Conservation (phyloP, 805 yeast genomes). For the Candida coquimbonensis region DNA sequence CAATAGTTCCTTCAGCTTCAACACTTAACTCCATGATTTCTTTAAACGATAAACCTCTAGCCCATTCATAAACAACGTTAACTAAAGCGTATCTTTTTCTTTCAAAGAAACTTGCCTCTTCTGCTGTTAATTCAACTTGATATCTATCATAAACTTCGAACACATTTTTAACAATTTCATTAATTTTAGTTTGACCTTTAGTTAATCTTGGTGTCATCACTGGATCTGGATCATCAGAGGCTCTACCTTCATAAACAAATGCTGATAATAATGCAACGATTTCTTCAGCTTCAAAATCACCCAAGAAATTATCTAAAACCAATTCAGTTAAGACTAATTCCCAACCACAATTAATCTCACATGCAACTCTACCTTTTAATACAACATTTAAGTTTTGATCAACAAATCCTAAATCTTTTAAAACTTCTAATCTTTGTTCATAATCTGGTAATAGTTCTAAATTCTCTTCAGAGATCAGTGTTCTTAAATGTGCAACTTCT, state of each 20-base stretch:
- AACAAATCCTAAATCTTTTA: constrained; percentile 72
- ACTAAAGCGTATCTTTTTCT: constrained; percentile 82
- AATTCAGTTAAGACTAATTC: constrained; percentile 86
- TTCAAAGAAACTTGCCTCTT: constrained; percentile 79
- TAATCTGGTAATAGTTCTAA: constrained; percentile 88
- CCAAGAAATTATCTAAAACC: constrained; percentile 83
- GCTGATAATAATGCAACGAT: constrained; percentile 91
- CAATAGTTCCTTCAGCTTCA: constrained; percentile 95
- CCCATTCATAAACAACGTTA: constrained; percentile 97
- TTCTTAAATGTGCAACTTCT: constrained; percentile 49
- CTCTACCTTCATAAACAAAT: constrained; percentile 83
- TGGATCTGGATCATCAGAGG: constrained; percentile 53
- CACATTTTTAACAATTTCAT: constrained; percentile 60
- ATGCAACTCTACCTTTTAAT: constrained; percentile 88
- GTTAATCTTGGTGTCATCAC: constrained; percentile 73
- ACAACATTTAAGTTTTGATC: constrained; percentile 71
- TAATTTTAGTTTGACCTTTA: constrained; percentile 58
- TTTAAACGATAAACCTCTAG: constrained; percentile 84
- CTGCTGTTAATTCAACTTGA: constrained; percentile 72
- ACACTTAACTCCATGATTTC: constrained; percentile 85
- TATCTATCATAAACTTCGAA: constrained; percentile 54
- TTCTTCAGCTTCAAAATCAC: constrained; percentile 91
- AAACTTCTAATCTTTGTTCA: constrained; percentile 77
- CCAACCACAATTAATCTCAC: constrained; percentile 88
- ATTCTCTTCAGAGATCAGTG: constrained; percentile 76